Conservation (phyloP, 2,329 filamentous ascomycete genomes). For the Penicillium sp. region DNA sequence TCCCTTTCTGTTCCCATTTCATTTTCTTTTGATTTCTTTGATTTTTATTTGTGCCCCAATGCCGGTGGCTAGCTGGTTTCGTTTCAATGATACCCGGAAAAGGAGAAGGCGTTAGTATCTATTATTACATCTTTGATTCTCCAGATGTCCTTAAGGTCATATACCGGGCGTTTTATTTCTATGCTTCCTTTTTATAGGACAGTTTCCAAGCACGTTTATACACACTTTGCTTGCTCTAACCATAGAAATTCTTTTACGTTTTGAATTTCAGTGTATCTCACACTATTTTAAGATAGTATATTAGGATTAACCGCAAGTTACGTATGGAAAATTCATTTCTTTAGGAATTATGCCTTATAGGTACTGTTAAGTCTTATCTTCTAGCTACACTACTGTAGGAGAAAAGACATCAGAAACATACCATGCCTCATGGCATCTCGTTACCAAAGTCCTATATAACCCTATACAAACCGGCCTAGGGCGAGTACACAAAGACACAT, state of each 20-base stretch:
- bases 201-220: neutral
- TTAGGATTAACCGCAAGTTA: no score
- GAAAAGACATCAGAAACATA: no score
- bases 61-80: constrained; percentile 3
- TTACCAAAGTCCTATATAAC: neutral
- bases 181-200: neutral
- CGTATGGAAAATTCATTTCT: no score
- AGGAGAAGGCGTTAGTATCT: constrained; percentile 7
- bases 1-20: neutral
- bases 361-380: no score
- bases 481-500: neutral
- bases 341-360: no score
- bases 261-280: no score
- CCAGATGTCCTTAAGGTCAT: neutral
- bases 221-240: neutral
- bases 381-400: no score
- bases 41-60: neutral
- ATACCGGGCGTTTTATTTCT: neutral
- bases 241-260: neutral
- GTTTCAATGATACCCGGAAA: constrained; percentile 12
- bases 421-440: no score
- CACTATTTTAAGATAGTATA: no score
- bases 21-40: neutral
- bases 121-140: constrained; percentile 7
- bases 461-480: neutral